Conservation (phyloP, 2,329 filamentous ascomycete genomes). For the Pestalotiopsis sp. region DNA sequence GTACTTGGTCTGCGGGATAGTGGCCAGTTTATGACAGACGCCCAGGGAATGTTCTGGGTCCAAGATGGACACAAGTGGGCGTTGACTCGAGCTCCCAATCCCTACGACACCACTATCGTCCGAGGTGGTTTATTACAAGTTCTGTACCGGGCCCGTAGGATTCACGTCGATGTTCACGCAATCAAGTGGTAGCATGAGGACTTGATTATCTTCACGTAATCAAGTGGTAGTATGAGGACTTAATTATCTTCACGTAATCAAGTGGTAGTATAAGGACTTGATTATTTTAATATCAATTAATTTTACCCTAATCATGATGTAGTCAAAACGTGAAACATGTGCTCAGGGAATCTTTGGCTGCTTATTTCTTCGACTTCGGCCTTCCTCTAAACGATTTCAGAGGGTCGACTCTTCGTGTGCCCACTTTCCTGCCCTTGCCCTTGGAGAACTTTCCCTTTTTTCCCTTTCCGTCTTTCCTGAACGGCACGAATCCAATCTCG, state of each 20-base stretch:
- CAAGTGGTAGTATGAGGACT: too few relatives aligned
- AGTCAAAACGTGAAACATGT: neutral
- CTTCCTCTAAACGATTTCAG: slow-evolving; percentile 84
- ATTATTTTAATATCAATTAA: neutral
- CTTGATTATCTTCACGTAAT: too few relatives aligned
- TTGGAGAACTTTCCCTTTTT: slow-evolving; percentile 46
- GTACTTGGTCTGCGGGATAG: neutral
- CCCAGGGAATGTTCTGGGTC: neutral
- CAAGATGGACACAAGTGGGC: neutral
- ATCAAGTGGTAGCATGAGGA: too few relatives aligned
- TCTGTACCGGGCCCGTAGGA: too few relatives aligned
- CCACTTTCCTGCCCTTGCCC: slow-evolving; percentile 52
- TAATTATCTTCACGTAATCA: too few relatives aligned
- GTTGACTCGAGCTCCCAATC: neutral
- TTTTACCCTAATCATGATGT: neutral
- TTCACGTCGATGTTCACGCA: too few relatives aligned
- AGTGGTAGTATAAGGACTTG: too few relatives aligned
- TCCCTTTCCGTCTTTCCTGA: slow-evolving; percentile 57
- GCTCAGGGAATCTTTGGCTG: neutral
- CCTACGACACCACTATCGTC: neutral
- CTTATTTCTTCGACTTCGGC: slow-evolving; percentile 40
- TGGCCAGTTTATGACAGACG: neutral
- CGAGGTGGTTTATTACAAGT: too few relatives aligned
- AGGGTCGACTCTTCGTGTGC: slow-evolving; percentile 75
- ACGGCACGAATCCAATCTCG: slow-evolving; percentile 77